phyloP scores from a whole-genome alignment of 148 eudicot genomes.

The Fagopyrum esculentum region DNA sequence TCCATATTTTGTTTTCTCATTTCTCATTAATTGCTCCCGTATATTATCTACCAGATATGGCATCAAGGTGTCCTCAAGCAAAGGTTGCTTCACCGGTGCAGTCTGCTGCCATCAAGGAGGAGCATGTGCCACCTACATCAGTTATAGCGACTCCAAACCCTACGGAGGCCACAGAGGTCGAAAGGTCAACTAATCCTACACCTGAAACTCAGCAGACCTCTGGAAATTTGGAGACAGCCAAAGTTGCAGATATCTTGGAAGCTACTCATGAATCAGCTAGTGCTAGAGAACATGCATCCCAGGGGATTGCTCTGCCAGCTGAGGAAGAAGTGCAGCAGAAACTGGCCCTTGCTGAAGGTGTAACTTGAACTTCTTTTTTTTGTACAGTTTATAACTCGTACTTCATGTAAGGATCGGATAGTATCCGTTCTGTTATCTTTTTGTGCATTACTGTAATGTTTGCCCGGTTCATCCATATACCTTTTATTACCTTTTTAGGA shows the following conservation, averaged over 20 bases:
- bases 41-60: conserved; percentile 35
- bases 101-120: conserved; percentile 52
- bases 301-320: conserved; percentile 33
- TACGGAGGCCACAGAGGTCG: conserved; percentile 19
- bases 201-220: conserved; percentile 5
- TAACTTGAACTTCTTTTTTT: background rate
- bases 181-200: conserved; percentile 13
- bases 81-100: conserved; percentile 44
- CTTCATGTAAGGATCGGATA: background rate
- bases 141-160: conserved; percentile 26
- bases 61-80: conserved; percentile 24
- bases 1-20: background rate
- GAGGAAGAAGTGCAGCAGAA: conserved; percentile 55
- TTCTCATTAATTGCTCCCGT: background rate
- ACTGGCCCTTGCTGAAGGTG: conserved; percentile 22
- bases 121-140: conserved; percentile 25
- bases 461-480: background rate
- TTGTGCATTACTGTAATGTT: background rate
- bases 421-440: background rate
- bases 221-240: conserved; percentile 20
- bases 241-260: conserved; percentile 43
- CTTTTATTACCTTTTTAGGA: background rate
- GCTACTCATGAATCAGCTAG: conserved; percentile 44
- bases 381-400: background rate
- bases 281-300: conserved; percentile 47